Evolutionary conservation across 495 filamentous ascomycete genomes (phyloP), one percentile per base, ranked within the genome.

Genomic region (Penicillium parvum): DNA sequence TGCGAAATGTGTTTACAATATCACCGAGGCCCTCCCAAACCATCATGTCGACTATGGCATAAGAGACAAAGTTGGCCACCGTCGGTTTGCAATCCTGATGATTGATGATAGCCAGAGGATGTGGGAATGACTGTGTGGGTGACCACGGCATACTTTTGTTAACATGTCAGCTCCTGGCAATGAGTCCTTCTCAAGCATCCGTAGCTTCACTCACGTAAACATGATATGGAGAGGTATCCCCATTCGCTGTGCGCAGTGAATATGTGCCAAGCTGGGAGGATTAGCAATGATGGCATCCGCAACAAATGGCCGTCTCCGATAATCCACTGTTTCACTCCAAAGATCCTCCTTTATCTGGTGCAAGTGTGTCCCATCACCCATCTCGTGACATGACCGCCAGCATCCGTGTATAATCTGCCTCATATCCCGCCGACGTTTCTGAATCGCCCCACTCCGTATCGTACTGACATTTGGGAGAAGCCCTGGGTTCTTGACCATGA

Each of bases 211-310:
- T 50, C 60, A 80, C 71, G 87, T 90, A 56, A 90, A 92, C 83
- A 92, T 88, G 27, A 92, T 60, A 62, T 90, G 86, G 3, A 92
- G 65, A 3, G 87, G 87, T 20, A 90, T 77, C 0, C 87, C 86
- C 27, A 92, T 61, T 48, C 81, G 79, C 55, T 92, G 83, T 4
- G 87, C 87, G 46, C 84, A 84, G 67, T 90, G 86, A 7, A 91
- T 73, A 58, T 90, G 86, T 1, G 85, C 87, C 53, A 91, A 85
- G 52, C 84, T 85, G 0, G 86, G 86, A 0, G 87, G 87, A 49
- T 92, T 92, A 4, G 87, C 87, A 39, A 92, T 90, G 50, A 92
- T 91, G 4, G 75, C 81, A 60, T 91, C 85, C 0, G 85, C 86
- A 20, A 91, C 77, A 43, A 92, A 92, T 1, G 85, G 78, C 17